phyloP scores from a whole-genome alignment of 2,329 filamentous ascomycete genomes.

The Fusarium oligoseptatum region DNA sequence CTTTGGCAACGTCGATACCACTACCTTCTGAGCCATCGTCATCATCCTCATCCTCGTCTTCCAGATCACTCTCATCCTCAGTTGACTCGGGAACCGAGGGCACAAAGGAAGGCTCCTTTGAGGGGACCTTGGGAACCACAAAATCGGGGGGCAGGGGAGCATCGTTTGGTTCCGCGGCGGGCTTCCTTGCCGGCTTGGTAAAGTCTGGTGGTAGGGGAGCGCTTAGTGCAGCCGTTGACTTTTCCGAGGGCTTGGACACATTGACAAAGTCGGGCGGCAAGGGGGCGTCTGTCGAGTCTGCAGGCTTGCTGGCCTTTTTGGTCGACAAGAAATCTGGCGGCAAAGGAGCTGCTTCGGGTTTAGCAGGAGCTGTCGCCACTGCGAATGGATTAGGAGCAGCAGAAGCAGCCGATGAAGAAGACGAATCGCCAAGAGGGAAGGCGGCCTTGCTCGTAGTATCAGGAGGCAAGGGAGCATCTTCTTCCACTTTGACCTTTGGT shows the following conservation, averaged over 20 bases:
- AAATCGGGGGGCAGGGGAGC: conserved; percentile 58
- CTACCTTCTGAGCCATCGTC: conserved; percentile 69
- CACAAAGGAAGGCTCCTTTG: conserved; percentile 49
- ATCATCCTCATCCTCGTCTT: conserved; percentile 58
- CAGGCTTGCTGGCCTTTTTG: conserved; percentile 36
- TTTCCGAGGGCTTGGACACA: conserved; percentile 32
- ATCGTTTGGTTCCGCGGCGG: conserved; percentile 48
- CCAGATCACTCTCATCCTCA: conserved; percentile 56
- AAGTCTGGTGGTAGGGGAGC: conserved; percentile 33
- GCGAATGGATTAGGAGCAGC: conserved; percentile 49
- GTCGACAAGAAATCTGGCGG: conserved; percentile 56
- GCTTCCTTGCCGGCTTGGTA: conserved; percentile 30
- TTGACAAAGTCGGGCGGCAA: conserved; percentile 51
- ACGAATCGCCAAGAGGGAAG: conserved; percentile 64
- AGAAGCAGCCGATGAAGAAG: conserved; percentile 64
- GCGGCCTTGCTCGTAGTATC: conserved; percentile 67
- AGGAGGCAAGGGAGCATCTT: conserved; percentile 63
- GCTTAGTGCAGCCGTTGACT: conserved; percentile 11
- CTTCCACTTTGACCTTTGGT: conserved; percentile 54
- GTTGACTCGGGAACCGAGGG: conserved; percentile 53
- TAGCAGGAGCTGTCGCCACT: conserved; percentile 45
- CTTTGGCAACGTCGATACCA: conserved; percentile 74
- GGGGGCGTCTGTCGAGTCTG: conserved; percentile 44
- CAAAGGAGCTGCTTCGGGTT: conserved; percentile 55
- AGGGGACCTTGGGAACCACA: conserved; percentile 48